These are phyloP conservation scores for Suillus clintonianus DNA, from an alignment of 768 basidiomycete species.

Conservation along the genomic window DNA sequence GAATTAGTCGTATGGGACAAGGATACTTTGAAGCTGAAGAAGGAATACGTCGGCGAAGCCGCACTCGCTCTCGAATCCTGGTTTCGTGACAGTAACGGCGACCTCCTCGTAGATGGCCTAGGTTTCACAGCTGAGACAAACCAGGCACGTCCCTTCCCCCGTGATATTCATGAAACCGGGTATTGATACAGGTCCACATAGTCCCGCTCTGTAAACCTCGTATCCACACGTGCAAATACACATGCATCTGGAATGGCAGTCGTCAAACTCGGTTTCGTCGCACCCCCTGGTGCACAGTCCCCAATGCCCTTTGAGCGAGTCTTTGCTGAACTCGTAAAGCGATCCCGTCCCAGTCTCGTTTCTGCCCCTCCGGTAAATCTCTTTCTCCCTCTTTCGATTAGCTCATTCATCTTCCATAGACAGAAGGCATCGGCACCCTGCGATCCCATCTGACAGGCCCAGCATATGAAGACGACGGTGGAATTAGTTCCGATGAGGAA, in stretches of 20 bases:
- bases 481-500: constrained; percentile 57
- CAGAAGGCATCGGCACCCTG: constrained; percentile 83
- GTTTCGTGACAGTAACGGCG: constrained; percentile 50
- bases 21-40: constrained; percentile 68
- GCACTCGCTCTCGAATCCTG: constrained; percentile 79
- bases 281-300: constrained; percentile 41
- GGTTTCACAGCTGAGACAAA: constrained; percentile 68
- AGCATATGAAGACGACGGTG: constrained; percentile 77
- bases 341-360: constrained; percentile 65
- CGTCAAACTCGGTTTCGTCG: constrained; percentile 63
- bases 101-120: constrained; percentile 31
- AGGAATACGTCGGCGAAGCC: constrained; percentile 93
- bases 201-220: constrained; percentile 48
- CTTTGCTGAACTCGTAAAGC: constrained; percentile 63
- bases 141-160: constrained; percentile 50
- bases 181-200: constrained; percentile 20
- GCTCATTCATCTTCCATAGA: constrained; percentile 43
- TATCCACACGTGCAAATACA: constrained; percentile 49
- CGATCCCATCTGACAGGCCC: constrained; percentile 59
- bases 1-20: constrained; percentile 95
- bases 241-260: constrained; percentile 54
- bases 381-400: constrained; percentile 4
- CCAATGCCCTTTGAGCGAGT: constrained; percentile 60
- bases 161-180: constrained; percentile 11
- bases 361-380: constrained; percentile 71